Evolutionary conservation across 2,329 filamentous ascomycete genomes (phyloP), one percentile per base, ranked within the genome.

Genomic region (Cyanodermella asteris): DNA sequence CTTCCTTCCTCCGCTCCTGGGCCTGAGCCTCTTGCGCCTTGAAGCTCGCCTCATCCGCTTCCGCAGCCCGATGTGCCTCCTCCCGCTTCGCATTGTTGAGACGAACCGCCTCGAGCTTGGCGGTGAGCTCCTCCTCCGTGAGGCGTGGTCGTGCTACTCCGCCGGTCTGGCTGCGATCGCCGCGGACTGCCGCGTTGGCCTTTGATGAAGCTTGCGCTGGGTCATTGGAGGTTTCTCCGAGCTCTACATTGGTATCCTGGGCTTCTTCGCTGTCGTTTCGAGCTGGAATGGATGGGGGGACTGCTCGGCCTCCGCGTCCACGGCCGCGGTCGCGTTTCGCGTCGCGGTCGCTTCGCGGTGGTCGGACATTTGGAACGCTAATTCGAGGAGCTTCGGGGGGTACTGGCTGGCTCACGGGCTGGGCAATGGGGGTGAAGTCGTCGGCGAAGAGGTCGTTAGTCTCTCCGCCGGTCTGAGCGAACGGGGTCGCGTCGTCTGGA

Each of bases 31-130:
- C 69, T n/a, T 67, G 56, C 29, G 67, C 57, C 20, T 66, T 56
- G 40, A 71, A 73, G 0, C 59, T 61, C 3, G 65, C 66, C 27
- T 62, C 58, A 34, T 75, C 70, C n/a, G 65, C 66, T 47, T 73
- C 64, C n/a, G 67, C 66, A 14, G 66, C 57, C 1, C 61, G 62
- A 38, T 74, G 66, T 1, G 64, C 64, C 6, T 62, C 65, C 6
- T 57, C 55, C 9, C 64, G 53, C 24, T 61, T 55, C 5, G 59
- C 61, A 26, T 70, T 72, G 29, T 68, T 62, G 34, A 69, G 55
- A 32, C 59, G 58, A 36, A 71, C 72, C 18, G 56, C 53, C 6
- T 60, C 64, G 31, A 75, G 61, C 31, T 64, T 64, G 22, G 58
- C 60, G 4, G 55, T 56, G 6, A 75, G 54, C 41, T 74, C 61